These are phyloP conservation scores for Hypholoma sublateritium DNA, from an alignment of 768 basidiomycete genomes.

Conservation along the genomic window DNA sequence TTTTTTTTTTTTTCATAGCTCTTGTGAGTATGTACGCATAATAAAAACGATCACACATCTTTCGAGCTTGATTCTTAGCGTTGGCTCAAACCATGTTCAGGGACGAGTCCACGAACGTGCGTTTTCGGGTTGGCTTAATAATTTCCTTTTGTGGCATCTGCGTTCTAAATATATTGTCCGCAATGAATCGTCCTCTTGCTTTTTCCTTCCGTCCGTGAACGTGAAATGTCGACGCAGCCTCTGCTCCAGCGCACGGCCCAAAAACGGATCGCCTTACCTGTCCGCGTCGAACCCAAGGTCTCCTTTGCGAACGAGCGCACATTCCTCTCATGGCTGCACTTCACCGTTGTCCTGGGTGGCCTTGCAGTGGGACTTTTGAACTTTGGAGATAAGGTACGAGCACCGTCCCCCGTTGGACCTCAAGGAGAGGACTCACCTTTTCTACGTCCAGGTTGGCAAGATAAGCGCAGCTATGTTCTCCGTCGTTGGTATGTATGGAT, in stretches of 20 bases:
- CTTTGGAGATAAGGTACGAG: constrained; percentile 91
- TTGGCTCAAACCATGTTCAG: neutral
- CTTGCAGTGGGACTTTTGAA: constrained; percentile 94
- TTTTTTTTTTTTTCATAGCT: neutral
- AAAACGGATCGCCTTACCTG: constrained; percentile 95
- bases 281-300: constrained; percentile 93
- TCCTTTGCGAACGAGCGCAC: constrained; percentile 95
- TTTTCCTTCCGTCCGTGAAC: constrained; percentile 1
- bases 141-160: constrained; percentile 16
- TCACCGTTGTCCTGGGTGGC: constrained; percentile 96
- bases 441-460: constrained; percentile 65
- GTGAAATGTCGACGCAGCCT: constrained; percentile 92
- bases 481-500: constrained; percentile 62
- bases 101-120: constrained; percentile 20
- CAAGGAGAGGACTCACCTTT: neutral
- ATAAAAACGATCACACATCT: neutral
- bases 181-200: neutral
- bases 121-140: constrained; percentile 17
- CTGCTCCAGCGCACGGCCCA: constrained; percentile 91
- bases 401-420: constrained; percentile 3
- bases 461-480: constrained; percentile 98
- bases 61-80: neutral
- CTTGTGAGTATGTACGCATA: constrained; percentile 6
- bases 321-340: constrained; percentile 98
- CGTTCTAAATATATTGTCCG: constrained; percentile 18